phyloP scores from a whole-genome alignment of 2,329 filamentous ascomycete species.

The Podosphaera fusca region DNA sequence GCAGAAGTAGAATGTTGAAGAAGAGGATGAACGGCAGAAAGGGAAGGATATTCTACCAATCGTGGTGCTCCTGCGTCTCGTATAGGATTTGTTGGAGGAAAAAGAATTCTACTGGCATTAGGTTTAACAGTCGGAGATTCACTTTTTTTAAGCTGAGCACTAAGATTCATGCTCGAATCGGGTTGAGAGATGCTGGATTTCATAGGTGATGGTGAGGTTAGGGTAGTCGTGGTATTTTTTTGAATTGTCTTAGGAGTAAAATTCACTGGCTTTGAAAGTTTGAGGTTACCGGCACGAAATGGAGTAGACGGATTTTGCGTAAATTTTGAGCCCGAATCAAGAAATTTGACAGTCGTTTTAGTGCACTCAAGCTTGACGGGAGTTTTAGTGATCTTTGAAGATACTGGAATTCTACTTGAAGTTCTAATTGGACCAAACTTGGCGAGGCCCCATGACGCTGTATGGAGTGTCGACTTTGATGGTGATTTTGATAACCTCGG shows the following conservation, averaged over 20 bases:
- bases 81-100: conserved; percentile 21
- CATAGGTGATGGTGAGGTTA: conserved; percentile 32
- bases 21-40: conserved; percentile 11
- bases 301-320: conserved; percentile 38
- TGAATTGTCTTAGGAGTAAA: conserved; percentile 45
- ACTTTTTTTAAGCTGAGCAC: conserved; percentile 17
- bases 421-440: conserved; percentile 20
- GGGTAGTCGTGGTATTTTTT: conserved; percentile 23
- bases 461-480: conserved; percentile 23
- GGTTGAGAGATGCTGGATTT: conserved; percentile 26
- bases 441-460: conserved; percentile 20
- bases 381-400: conserved; percentile 7
- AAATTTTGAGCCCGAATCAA: conserved; percentile 14
- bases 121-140: conserved; percentile 7
- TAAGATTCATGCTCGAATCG: conserved; percentile 17
- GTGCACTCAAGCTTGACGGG: conserved; percentile 22
- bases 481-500: conserved; percentile 28
- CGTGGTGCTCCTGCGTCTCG: background rate
- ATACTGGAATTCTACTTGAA: conserved; percentile 16
- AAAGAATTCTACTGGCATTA: conserved; percentile 20
- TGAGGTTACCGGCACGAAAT: conserved; percentile 22
- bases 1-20: conserved; percentile 7
- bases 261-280: conserved; percentile 47
- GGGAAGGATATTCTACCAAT: conserved; percentile 13
- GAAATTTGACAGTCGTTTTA: conserved; percentile 31